These are phyloP conservation scores for Sicyos edulis DNA, from an alignment of 306 rosid genomes.

Conservation along the genomic window DNA sequence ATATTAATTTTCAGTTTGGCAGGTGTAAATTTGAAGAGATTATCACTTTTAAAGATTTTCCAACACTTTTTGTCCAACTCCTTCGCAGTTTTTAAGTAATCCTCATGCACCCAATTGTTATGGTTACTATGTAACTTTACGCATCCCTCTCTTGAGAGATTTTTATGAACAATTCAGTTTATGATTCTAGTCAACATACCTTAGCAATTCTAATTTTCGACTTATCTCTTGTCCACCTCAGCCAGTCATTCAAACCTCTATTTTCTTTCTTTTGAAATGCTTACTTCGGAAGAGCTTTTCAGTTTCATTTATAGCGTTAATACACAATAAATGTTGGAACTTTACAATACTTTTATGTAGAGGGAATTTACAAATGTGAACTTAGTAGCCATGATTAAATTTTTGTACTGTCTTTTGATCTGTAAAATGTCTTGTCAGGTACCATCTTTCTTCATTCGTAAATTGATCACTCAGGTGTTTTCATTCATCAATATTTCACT, in stretches of 20 bases:
- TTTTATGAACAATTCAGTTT: background rate
- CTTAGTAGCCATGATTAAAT: background rate
- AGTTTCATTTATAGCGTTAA: background rate
- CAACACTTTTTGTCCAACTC: background rate
- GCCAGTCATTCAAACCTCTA: background rate
- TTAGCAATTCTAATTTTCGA: too few species aligned
- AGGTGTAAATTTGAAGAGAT: background rate
- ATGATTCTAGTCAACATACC: background rate
- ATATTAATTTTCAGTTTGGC: background rate
- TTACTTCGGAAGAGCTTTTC: background rate
- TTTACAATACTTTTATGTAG: background rate
- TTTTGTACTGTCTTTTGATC: constrained; percentile 13
- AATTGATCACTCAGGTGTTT: constrained; percentile 82
- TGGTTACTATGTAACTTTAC: background rate
- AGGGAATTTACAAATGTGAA: background rate
- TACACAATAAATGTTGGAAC: background rate
- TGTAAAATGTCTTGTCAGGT: constrained; percentile 49
- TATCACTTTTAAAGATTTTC: background rate
- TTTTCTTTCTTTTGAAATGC: background rate
- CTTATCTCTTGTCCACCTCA: background rate
- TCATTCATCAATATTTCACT: constrained; percentile 94
- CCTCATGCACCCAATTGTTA: too few species aligned
- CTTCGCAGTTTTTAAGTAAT: too few species aligned
- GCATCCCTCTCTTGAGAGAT: background rate
- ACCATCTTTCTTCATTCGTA: constrained; percentile 93